Percentiles rank a stretch among this genome's conserved stretches.
These are phyloP conservation scores for Arabidopsis suecica DNA, from an alignment of 345 rosid genomes.

Conservation along the genomic window DNA sequence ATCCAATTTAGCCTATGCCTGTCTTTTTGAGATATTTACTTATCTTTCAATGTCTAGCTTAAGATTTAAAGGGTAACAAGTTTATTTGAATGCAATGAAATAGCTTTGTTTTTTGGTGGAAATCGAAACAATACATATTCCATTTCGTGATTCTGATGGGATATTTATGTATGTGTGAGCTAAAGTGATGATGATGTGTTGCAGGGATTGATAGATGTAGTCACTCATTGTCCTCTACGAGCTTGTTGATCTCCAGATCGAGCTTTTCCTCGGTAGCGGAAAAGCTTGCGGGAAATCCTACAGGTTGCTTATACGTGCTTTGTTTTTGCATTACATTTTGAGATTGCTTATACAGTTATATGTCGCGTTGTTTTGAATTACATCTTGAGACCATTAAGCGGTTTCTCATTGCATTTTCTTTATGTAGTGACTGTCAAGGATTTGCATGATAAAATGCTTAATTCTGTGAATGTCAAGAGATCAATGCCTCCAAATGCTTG, in stretches of 20 bases:
- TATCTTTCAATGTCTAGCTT: not conserved
- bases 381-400: not conserved
- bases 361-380: not conserved
- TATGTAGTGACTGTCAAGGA: constrained; percentile 78
- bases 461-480: constrained; percentile 63
- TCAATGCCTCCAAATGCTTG: constrained; percentile 87
- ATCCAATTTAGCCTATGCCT: too few species aligned
- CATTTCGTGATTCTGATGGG: too few species aligned
- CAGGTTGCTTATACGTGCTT: constrained; percentile 51
- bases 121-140: too few species aligned
- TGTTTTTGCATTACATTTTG: too few species aligned
- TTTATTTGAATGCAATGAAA: too few species aligned
- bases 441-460: constrained; percentile 60
- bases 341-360: too few species aligned
- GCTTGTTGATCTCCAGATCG: constrained; percentile 39
- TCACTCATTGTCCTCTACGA: constrained; percentile 14
- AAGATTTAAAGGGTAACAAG: too few species aligned
- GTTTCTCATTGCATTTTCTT: constrained; percentile 26
- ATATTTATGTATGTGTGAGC: not conserved
- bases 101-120: not conserved
- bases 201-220: constrained; percentile 40
- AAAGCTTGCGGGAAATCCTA: constrained; percentile 42
- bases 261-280: constrained; percentile 49
- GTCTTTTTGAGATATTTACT: not conserved
- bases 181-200: not conserved